phyloP scores from a whole-genome alignment of 164 flowering plant genomes.

The Vitis vinifera region ASM3070453v1 NC_081823.1:26134001-26134500 shows the following conservation, averaged over 20 bases:
- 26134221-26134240: conserved; percentile 28
- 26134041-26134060: conserved; percentile 33
- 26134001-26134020: conserved; percentile 20
- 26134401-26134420: background rate
- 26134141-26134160: conserved; percentile 50
- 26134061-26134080: conserved; percentile 39
- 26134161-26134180: conserved; percentile 55
- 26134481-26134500: background rate
- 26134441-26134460: background rate
- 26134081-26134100: conserved; percentile 27
- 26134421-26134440: conserved; percentile 8
- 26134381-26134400: conserved; percentile 6
- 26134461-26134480: background rate
- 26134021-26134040: conserved; percentile 47
- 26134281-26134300: conserved; percentile 30
- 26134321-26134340: conserved; percentile 20
- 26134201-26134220: conserved; percentile 36
- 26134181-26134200: conserved; percentile 41
- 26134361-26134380: background rate
- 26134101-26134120: conserved; percentile 14
- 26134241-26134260: conserved; percentile 23
- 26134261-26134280: conserved; percentile 31
- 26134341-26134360: conserved; percentile 16
- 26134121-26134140: conserved; percentile 24
- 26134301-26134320: conserved; percentile 31